These are phyloP conservation scores for Plasmodium gonderi DNA, from an alignment of 169 alveolate genomes.

Conservation along the genomic window DNA sequence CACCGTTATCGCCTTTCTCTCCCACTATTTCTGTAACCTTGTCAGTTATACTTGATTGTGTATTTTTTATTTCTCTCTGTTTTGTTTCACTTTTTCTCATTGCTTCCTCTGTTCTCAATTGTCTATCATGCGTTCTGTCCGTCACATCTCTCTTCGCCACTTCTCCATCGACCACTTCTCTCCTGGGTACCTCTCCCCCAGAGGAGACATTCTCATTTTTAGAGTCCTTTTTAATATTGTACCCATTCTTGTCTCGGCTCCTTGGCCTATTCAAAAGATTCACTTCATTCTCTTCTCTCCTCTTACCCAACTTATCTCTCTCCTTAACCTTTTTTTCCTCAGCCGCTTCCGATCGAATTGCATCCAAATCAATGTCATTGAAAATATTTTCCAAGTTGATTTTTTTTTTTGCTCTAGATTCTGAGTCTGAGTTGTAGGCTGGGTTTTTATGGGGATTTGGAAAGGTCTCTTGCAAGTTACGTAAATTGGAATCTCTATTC, in stretches of 20 bases:
- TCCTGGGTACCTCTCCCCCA: neutral
- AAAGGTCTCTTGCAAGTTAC: neutral
- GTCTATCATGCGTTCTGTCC: neutral
- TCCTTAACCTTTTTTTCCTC: too few relatives aligned
- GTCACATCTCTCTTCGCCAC: neutral
- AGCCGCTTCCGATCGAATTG: neutral
- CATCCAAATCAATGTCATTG: slow-evolving; percentile 53
- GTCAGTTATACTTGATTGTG: too few relatives aligned
- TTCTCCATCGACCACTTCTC: neutral
- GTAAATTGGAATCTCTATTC: slow-evolving; percentile 3
- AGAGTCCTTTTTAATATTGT: too few relatives aligned
- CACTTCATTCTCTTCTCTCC: too few relatives aligned
- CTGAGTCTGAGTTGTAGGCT: neutral
- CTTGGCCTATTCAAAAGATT: too few relatives aligned
- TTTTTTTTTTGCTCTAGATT: slow-evolving; percentile 12
- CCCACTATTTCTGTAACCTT: too few relatives aligned
- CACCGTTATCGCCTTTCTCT: too few relatives aligned
- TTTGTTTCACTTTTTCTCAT: neutral
- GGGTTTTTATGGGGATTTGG: neutral
- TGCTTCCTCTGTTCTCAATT: neutral
- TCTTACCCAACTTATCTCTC: too few relatives aligned
- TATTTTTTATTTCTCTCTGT: neutral
- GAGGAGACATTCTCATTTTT: too few relatives aligned
- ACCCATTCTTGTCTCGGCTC: too few relatives aligned
- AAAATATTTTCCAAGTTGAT: slow-evolving; percentile 70